Conservation (phyloP, 495 filamentous ascomycete species). For the Peziza echinospora region DNA sequence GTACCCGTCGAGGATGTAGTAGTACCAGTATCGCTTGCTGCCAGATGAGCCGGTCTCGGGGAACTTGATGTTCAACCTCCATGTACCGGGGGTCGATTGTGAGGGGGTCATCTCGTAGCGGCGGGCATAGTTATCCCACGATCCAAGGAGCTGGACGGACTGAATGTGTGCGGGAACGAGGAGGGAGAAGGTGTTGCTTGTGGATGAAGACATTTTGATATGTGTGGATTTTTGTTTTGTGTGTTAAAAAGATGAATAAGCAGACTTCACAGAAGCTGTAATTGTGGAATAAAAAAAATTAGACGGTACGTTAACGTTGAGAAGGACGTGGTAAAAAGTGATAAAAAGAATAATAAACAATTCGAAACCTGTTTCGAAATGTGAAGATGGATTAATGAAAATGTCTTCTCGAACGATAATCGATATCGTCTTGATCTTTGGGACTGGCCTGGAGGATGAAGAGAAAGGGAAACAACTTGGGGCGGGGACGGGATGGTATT, state of each 20-base stretch:
- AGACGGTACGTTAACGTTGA: neutral
- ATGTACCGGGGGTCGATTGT: conserved; percentile 75
- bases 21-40: conserved; percentile 95
- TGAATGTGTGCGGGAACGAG: conserved; percentile 64
- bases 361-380: too few species aligned
- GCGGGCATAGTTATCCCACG: conserved; percentile 91
- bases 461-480: too few species aligned
- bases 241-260: too few species aligned
- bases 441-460: too few species aligned
- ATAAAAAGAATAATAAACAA: neutral
- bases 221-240: too few species aligned
- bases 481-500: too few species aligned
- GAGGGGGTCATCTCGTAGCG: conserved; percentile 61
- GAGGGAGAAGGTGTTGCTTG: neutral
- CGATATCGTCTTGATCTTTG: too few species aligned
- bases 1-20: conserved; percentile 99
- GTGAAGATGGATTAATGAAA: too few species aligned
- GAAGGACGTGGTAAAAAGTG: neutral
- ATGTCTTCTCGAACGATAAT: too few species aligned
- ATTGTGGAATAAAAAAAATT: neutral
- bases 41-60: conserved; percentile 42
- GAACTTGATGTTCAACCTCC: conserved; percentile 88
- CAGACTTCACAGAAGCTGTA: neutral
- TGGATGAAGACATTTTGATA: neutral
- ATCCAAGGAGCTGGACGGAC: conserved; percentile 91